A percentile compares a stretch with the other conserved stretches of the same genome.
phyloP scores from a whole-genome alignment of 148 eudicot genomes.

The Camellia sinensis region DNA sequence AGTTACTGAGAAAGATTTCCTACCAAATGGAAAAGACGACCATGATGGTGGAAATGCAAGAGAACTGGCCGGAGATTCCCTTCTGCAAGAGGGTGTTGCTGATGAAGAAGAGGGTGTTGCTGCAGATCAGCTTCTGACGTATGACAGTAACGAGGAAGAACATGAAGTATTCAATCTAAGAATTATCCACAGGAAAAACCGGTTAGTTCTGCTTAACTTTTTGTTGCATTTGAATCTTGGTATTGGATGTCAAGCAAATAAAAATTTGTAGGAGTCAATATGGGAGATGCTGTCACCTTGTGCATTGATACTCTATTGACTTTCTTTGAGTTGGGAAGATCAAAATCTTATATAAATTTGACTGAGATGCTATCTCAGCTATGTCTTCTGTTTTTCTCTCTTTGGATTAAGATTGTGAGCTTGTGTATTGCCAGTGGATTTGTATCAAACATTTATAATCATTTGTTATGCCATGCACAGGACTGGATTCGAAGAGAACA shows the following conservation, averaged over 20 bases:
- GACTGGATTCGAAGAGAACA: constrained; percentile 96
- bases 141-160: constrained; percentile 56
- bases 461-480: constrained; percentile 41
- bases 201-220: constrained; percentile 36
- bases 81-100: constrained; percentile 30
- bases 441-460: constrained; percentile 21
- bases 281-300: background rate
- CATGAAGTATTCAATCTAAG: constrained; percentile 79
- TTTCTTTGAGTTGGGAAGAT: background rate
- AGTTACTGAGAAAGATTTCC: constrained; percentile 29
- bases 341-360: background rate
- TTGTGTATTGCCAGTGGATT: constrained; percentile 23
- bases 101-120: constrained; percentile 45
- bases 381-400: background rate
- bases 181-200: constrained; percentile 91
- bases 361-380: background rate
- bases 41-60: constrained; percentile 26
- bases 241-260: background rate
- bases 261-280: background rate
- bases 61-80: constrained; percentile 23
- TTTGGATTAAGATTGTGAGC: constrained; percentile 10
- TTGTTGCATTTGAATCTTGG: background rate
- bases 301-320: background rate
- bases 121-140: constrained; percentile 43
- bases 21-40: constrained; percentile 17